Conservation (phyloP, 2,329 filamentous ascomycete genomes). For the Aspergillus hiratsukae region DNA sequence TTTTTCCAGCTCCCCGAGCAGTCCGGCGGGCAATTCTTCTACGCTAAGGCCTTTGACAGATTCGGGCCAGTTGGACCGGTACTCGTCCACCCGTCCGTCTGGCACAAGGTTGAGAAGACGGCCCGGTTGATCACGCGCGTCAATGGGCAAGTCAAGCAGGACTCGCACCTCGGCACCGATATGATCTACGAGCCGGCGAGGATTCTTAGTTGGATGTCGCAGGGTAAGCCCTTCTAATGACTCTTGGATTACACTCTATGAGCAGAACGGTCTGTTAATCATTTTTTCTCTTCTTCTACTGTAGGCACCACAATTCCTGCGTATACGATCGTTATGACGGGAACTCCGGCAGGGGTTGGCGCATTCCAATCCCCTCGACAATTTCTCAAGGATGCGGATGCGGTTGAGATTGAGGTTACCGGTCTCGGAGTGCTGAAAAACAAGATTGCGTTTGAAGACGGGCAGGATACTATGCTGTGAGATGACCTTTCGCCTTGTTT, state of each 20-base stretch:
- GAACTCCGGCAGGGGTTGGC: conserved; percentile 43
- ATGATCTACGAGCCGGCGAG: too few species aligned
- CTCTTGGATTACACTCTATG: too few species aligned
- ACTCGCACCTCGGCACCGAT: too few species aligned
- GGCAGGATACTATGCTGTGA: too few species aligned
- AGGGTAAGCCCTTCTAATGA: too few species aligned
- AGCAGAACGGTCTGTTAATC: too few species aligned
- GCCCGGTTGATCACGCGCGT: too few species aligned
- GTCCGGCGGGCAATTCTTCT: conserved; percentile 30
- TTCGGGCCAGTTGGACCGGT: conserved; percentile 44
- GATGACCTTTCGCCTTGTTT: too few species aligned
- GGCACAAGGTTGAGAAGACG: conserved; percentile 6
- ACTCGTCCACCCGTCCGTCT: conserved; percentile 28
- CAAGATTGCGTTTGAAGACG: too few species aligned
- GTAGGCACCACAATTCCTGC: conserved; percentile 43
- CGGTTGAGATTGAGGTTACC: conserved; percentile 18
- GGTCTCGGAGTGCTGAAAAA: conserved; percentile 12
- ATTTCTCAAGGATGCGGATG: conserved; percentile 30
- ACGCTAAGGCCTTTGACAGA: conserved; percentile 43
- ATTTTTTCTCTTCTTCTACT: neutral
- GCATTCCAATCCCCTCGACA: conserved; percentile 24
- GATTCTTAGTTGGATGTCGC: too few species aligned
- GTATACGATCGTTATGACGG: conserved; percentile 49
- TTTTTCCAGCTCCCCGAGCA: conserved; percentile 22
- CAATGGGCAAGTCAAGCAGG: too few species aligned